Percentiles rank a stretch among this genome's conserved stretches.
Evolutionary conservation across 441 rosid species (phyloP).

Genomic region (Erodium moschatum): DNA sequence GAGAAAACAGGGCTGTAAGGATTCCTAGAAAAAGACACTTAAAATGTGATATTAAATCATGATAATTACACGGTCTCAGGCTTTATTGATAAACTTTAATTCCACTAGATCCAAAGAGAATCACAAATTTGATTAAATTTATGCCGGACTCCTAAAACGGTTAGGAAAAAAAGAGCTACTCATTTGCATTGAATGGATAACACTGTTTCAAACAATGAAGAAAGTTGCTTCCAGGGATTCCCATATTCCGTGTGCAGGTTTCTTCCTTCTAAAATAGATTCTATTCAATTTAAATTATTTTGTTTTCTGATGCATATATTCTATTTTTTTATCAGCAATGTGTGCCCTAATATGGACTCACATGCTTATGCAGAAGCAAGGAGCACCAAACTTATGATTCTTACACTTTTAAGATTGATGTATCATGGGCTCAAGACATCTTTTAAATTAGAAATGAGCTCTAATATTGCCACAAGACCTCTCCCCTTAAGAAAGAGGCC

Average conservation of each 20-base stretch:
- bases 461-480: too few species aligned
- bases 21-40: background rate
- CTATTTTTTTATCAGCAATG: background rate
- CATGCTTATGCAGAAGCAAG: too few species aligned
- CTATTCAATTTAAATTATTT: background rate
- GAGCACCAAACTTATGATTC: too few species aligned
- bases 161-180: background rate
- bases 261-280: background rate
- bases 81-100: background rate
- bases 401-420: too few species aligned
- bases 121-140: background rate
- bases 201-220: background rate
- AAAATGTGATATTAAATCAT: background rate
- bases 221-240: background rate
- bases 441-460: too few species aligned
- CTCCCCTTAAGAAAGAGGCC: too few species aligned
- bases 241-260: background rate
- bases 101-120: background rate
- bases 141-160: background rate
- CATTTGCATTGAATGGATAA: background rate
- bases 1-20: background rate
- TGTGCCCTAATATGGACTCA: too few species aligned
- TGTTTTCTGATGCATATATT: background rate
- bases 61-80: background rate
- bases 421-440: too few species aligned